Evolutionary conservation across 1,284 basidiomycete species (phyloP), one percentile per base, ranked within the genome.

Genomic region (Coriolopsis trogii): DNA sequence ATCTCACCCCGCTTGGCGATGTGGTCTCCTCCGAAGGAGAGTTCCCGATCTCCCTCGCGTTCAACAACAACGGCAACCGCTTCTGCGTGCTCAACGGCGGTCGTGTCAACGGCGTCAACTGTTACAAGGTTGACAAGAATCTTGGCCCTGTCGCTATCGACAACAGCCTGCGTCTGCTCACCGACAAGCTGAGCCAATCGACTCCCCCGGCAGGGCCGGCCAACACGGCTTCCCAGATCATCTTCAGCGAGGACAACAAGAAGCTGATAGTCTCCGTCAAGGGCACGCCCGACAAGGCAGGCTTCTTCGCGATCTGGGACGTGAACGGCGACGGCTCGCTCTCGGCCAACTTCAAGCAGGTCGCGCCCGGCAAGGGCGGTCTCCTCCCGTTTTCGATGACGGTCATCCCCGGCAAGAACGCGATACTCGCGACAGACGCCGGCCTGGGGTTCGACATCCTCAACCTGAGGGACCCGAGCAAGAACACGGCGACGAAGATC

Each of bases 1-100:
- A 68, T 40, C 59, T 79, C 29, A 60, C 62, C 12, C 68, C 70
- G 63, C 63, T 80, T 25, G 78, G 78, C 2, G 61, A 64, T 38
- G 75, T 77, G 7, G 65, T 75, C 5, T 67, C 69, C 10, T 72
- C 69, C 28, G 74, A 72, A 4, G 77, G 78, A 23, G 73, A 80
- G 49, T 80, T 80, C 67, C 78, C 78, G 10, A 66, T 79, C 45
- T 76, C 76, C 0, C 54, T 79, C 10, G 73, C 76, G 6, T 70
- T 78, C 57, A 77, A 74, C 62, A 64, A 65, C 29, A 66, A 64
- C 10, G 74, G 74, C 7, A 67, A 63, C 43, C 67, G 58, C 36
- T 64, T 77, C 21, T 80, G 78, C 56, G 72, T 72, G 4, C 63
- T 80, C 28, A 80, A 80, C 61, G 73, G 76, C 28, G 79, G 79